Base-by-base conservation (phyloP, 139 green algal species). In the Coelastrella sp. region DNA sequence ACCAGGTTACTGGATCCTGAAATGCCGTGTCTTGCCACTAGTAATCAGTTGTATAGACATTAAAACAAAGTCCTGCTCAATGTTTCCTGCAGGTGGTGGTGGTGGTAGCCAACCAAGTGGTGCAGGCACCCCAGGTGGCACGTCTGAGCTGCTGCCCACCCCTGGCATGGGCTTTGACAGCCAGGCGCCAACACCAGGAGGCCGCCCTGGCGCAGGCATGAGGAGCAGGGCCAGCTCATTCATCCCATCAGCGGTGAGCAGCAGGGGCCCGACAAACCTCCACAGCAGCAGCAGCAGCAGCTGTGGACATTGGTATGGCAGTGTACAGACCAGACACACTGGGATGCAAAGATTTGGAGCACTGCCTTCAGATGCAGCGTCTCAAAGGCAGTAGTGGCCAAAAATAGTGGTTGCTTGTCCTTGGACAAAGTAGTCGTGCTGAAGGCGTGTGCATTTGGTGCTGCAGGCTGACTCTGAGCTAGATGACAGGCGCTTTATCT, bases 131-230 rank as follows among this genome's bases (percentile, higher is more conserved):
- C 80, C 80, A 56, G 80, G 80, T 57, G 81, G 61, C 19, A 68
- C 66, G 17, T 80, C 65, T 5, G 83, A 88, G 17, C 66, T 88
- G 83, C 83, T 88, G 83, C 83, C 83, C 16, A 88, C 83, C 0
- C 83, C 83, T 7, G 83, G 83, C 19, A 66, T 80, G 83, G 54
- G 68, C 17, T 58, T 65, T 61, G 54, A 64, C 77, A 65, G 23
- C 16, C 17, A 61, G 13, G 47, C 47, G n/a, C 2, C 77, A 13
- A 80, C 54, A 57, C 77, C 77, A 66, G 47, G 77, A 19, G 77
- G 4, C 47, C 83, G 16, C 7, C 47, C 54, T 77, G 82, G 82
- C 5, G 64, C n/a, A 17, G 32, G 20, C 68, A 88, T 88, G 83
- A 54, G 68, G 47, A 88, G 68, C 66, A 80, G 57, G 54, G 83